phyloP scores from a whole-genome alignment of 345 rosid species.

The Salix viminalis region DNA sequence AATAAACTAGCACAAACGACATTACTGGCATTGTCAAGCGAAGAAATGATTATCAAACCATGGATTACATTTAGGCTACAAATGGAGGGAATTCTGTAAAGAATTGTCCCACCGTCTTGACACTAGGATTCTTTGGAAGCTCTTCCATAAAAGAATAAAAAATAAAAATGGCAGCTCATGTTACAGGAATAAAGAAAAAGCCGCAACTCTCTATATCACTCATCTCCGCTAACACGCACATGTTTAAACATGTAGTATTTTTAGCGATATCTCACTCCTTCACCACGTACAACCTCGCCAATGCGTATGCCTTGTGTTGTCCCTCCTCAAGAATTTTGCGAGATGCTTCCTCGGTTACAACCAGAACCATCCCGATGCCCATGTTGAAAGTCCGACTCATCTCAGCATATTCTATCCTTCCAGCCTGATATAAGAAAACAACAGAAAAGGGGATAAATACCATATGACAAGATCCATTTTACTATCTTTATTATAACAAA shows the following conservation, averaged over 20 bases:
- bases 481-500: background rate
- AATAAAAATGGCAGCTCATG: background rate
- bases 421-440: constrained; percentile 42
- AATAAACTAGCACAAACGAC: background rate
- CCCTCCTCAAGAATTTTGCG: constrained; percentile 42
- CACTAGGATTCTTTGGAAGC: background rate
- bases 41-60: background rate
- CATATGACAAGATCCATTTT: background rate
- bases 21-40: background rate
- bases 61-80: background rate
- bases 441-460: background rate
- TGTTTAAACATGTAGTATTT: background rate
- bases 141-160: background rate
- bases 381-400: constrained; percentile 87
- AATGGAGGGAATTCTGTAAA: background rate
- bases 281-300: constrained; percentile 65
- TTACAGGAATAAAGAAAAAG: background rate
- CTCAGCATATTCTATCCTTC: constrained; percentile 72
- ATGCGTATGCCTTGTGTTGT: constrained; percentile 46
- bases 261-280: constrained; percentile 65
- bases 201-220: background rate
- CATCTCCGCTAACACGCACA: background rate
- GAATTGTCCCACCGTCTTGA: background rate
- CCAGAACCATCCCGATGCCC: constrained; percentile 93
- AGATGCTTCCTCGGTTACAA: constrained; percentile 60